Evolutionary conservation across 202 grass and related monocot genomes (phyloP), one percentile per base, ranked within the genome.

Genomic region (Panicum virgatum): DNA sequence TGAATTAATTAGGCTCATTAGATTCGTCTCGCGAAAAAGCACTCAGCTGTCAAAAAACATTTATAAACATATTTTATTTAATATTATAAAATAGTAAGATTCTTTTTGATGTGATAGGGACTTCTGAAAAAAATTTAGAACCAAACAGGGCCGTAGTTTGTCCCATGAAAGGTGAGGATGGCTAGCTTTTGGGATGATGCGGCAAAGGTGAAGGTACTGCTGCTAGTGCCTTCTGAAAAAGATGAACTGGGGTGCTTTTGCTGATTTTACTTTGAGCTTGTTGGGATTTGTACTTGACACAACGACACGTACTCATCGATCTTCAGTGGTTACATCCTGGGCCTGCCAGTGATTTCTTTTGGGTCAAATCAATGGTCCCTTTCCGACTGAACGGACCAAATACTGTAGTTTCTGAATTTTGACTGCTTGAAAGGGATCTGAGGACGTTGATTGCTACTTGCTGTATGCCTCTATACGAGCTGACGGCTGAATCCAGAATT

Each of bases 391-490:
- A 13, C 39, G 27, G 73, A 13, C 25, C 15, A 50, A 50, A 39
- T 9, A 58, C 40, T 50, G 63, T 8, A 47, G 51, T 47, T 76
- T 77, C 50, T 83, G 65, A 43, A 32, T 74, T 75, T 46, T 84
- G 53, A 34, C 39, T 22, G 62, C 53, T 23, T 42, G 42, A 37
- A 13, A 12, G 19, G 19, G 14, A 43, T 37, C 20, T 19, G 7
- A 20, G 34, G 30, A 60, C 14, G 18, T 66, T 23, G 36, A 74
- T 23, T 19, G 71, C n/a, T n/a, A n/a, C n/a, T n/a, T 65, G 16
- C 11, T 38, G 18, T 14, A 72, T 14, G 3, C n/a, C n/a, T n/a
- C n/a, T n/a, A n/a, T n/a, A n/a, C n/a, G n/a, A n/a, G n/a, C n/a
- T n/a, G n/a, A n/a, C n/a, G n/a, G n/a, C n/a, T n/a, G n/a, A n/a